Evolutionary conservation across 2,329 filamentous ascomycete genomes (phyloP).

Genomic region (Cercospora sp.): DNA sequence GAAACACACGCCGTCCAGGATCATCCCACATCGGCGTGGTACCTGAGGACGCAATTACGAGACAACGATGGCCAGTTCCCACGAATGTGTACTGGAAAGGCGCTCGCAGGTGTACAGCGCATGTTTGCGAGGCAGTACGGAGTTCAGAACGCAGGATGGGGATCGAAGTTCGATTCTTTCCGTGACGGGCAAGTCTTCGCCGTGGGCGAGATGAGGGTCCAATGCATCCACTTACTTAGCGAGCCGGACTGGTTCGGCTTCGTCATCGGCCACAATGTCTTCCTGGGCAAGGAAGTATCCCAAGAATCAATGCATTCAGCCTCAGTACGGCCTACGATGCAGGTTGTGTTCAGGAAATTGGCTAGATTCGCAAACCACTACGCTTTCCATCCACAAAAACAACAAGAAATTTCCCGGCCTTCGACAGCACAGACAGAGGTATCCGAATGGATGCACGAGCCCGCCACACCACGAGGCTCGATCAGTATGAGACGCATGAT

Average conservation of each 20-base stretch:
- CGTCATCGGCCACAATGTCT: slow-evolving; percentile 49
- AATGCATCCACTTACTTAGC: slow-evolving; percentile 58
- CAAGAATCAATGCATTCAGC: slow-evolving; percentile 7
- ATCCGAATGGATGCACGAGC: slow-evolving; percentile 19
- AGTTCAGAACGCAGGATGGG: slow-evolving; percentile 47
- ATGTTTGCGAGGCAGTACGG: slow-evolving; percentile 54
- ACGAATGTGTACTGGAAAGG: slow-evolving; percentile 56
- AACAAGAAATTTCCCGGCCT: slow-evolving; percentile 11
- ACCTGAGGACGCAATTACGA: slow-evolving; percentile 53
- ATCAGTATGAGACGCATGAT: slow-evolving; percentile 16
- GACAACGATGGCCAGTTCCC: slow-evolving; percentile 42
- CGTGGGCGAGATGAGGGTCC: slow-evolving; percentile 51
- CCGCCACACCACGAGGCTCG: slow-evolving; percentile 12
- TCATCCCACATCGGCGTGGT: slow-evolving; percentile 60
- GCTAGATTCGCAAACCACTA: slow-evolving; percentile 4
- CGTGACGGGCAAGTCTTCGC: slow-evolving; percentile 55
- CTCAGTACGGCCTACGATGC: slow-evolving; percentile 5
- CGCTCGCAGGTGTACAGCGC: slow-evolving; percentile 54
- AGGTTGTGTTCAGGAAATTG: slow-evolving; percentile 14
- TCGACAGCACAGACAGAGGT: slow-evolving; percentile 19
- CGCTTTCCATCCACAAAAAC: slow-evolving; percentile 14
- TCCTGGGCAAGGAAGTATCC: slow-evolving; percentile 35
- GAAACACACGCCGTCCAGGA: slow-evolving; percentile 65
- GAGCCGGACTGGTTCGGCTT: slow-evolving; percentile 64
- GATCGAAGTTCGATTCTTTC: slow-evolving; percentile 55